Evolutionary conservation across 2,329 filamentous ascomycete genomes (phyloP), one percentile per base, ranked within the genome.

Genomic region (Septoria petroselini): DNA sequence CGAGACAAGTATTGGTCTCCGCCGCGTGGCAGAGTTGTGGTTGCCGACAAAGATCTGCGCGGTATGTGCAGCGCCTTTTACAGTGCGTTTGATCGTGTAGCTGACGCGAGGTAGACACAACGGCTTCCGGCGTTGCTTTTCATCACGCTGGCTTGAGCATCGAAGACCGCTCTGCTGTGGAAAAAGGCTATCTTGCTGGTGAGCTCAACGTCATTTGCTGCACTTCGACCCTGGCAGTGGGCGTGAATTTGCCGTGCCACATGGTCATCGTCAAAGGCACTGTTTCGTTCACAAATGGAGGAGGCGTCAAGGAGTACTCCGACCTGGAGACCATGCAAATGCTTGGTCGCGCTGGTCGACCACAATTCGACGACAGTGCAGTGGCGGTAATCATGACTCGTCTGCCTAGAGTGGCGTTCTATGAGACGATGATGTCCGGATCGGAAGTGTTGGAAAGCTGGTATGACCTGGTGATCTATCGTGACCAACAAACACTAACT

Each of bases 251-350:
- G 7, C 89, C 88, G 25, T 60, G 58, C 50, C 58, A 60, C 14
- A 59, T 58, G 58, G 88, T 91, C 3, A 82, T 94, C 7, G 79
- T 95, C 48, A 94, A 94, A 66, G 86, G 87, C 17, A 94, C 88
- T 0, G 77, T 83, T 3, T 74, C 76, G 0, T 91, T 82, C 68
- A 79, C 81, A 49, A 69, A 76, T 5, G 19, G 6, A n/a, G 53
- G 52, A 14, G 55, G 48, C n/a, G 57, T 55, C 25, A 79, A 82
- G 48, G 87, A 93, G 64, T 90, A 89, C 58, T 83, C 86, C 0
- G 88, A 93, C 63, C 73, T 94, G 4, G 88, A 94, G 58, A 79
- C 91, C 54, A 91, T 91, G 84, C 88, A 95, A 61, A 94, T 95
- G 88, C 78, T 94, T 41, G 88, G 88, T 5, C 82, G 88, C 55